Evolutionary conservation across 1,284 basidiomycete genomes (phyloP), one percentile per base, ranked within the genome.

Genomic region (Meira nashicola): DNA sequence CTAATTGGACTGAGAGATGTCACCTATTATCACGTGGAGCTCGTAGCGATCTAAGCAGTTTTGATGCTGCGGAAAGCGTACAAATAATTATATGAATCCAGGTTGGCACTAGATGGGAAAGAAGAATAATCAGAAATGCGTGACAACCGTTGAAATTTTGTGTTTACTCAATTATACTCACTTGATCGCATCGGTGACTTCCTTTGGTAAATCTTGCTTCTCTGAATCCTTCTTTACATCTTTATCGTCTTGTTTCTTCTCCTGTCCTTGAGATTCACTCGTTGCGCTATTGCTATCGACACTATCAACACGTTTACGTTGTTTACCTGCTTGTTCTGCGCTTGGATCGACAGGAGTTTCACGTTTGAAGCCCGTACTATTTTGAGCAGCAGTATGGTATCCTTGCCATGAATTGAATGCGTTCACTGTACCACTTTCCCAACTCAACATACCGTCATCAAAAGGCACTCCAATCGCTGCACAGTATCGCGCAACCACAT

Each of bases 351-450:
- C 37, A 14, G 58, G 58, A 5, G 39, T 43, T 43, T 69, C 67
- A 51, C 64, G 58, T 51, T 66, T 66, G 62, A 77, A 77, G 4
- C 74, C 74, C 2, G 71, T 72, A 39, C 63, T 66, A 23, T 74
- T 67, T 39, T 77, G 66, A 17, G 74, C 74, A 7, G 60, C 73
- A 7, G 64, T 65, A 51, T 77, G 74, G 62, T 73, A 77, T 3
- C 64, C 65, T 25, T 68, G 70, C 74, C 74, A 77, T 38, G 74
- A 74, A 1, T 62, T 63, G 64, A 70, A 77, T 38, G 71, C 71
- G 48, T 71, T 67, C 23, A 75, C 71, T 3, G 65, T 64, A 0
- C 68, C 66, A n/a, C 64, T 58, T 48, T 77, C 67, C 74, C 74
- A 77, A 48, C 48, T 61, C 40, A 77, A 64, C 74, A 77, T 77